Evolutionary conservation across 768 basidiomycete genomes (phyloP), one percentile per base, ranked within the genome.

Genomic region (Serpula lacrymans): DNA sequence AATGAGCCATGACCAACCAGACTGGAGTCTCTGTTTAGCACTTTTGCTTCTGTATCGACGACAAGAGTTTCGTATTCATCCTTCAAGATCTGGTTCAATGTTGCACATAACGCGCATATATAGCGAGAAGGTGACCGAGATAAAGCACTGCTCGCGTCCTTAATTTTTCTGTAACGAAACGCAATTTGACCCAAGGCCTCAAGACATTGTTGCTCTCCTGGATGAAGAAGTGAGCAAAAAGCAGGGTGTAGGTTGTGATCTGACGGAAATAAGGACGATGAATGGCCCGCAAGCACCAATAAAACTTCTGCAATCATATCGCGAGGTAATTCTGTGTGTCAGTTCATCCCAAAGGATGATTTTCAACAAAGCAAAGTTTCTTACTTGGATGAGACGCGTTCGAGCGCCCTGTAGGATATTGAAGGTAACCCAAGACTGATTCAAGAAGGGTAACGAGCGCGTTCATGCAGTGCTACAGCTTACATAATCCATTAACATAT

Each of bases 241-340:
- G 80, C 74, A 4, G 85, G 77, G 53, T 81, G 74, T 29, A 88
- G 55, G 23, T 64, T 65, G 43, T 78, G 68, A 41, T 77, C 80
- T 18, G 63, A 52, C 13, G 78, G 72, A 62, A 96, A 92, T 37
- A 96, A 70, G 2, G 89, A 87, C 0, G 93, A 94, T 4, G 78
- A 71, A 65, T 96, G 91, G 26, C 92, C 93, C 3, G 87, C 82
- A 34, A 96, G 81, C 39, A 93, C 72, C 42, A 93, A 78, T 32
- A 95, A 75, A 41, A 94, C 69, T 64, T 95, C 93, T 51, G 90
- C 84, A 48, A 94, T 88, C 92, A 94, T 92, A 45, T 39, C 30
- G 32, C n/a, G n/a, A n/a, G n/a, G n/a, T n/a, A n/a, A n/a, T n/a
- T n/a, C n/a, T n/a, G n/a, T n/a, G n/a, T n/a, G n/a, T n/a, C n/a